These are phyloP conservation scores for Leishmania braziliensis DNA, from an alignment of 208 protist genomes.

Conservation along the genomic window DNA sequence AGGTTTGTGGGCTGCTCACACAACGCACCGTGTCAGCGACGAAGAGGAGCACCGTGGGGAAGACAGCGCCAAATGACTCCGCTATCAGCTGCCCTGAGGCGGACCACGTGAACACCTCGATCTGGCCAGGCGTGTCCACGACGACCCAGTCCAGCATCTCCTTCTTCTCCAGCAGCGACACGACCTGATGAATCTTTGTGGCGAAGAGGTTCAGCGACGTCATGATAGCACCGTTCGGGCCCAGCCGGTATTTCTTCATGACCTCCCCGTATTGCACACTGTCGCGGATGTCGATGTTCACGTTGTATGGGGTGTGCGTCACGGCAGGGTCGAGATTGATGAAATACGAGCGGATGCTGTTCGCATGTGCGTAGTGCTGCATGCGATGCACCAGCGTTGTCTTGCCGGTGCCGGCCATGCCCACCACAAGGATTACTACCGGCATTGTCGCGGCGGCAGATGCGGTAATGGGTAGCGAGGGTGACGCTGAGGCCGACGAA, in stretches of 20 bases:
- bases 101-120: conserved; percentile 99
- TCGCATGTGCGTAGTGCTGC: conserved; percentile 87
- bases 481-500: background rate
- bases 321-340: conserved; percentile 99
- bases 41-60: conserved; percentile 97
- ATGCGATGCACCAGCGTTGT: conserved; percentile 98
- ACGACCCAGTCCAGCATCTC: conserved; percentile 93
- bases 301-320: conserved; percentile 91
- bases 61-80: conserved; percentile 92
- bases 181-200: conserved; percentile 98
- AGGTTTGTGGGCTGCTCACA: conserved; percentile 92
- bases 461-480: conserved; percentile 1
- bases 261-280: conserved; percentile 99
- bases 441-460: conserved; percentile 53
- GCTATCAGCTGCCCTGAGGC: conserved; percentile 98
- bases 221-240: conserved; percentile 99
- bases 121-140: conserved; percentile 99
- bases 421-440: conserved; percentile 96
- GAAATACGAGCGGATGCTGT: conserved; percentile 91
- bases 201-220: conserved; percentile 99
- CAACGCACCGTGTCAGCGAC: conserved; percentile 97
- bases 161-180: conserved; percentile 87
- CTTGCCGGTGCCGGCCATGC: conserved; percentile 99
- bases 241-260: conserved; percentile 97
- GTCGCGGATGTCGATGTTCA: conserved; percentile 99